Conservation (phyloP, 441 rosid species). For the Omphalea diandra region DNA sequence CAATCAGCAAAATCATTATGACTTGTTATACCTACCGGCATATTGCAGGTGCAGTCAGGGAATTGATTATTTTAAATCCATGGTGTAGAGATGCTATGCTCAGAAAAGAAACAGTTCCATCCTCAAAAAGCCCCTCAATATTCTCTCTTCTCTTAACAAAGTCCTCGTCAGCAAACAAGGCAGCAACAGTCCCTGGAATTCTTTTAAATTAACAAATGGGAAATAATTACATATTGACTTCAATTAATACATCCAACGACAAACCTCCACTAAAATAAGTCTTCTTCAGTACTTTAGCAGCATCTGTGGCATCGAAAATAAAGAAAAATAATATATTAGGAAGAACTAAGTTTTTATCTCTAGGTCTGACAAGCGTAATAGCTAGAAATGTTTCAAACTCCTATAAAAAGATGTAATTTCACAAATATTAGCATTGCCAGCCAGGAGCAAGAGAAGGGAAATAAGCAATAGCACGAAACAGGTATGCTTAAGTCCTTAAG, state of each 20-base stretch:
- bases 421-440: not conserved
- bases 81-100: slow-evolving; percentile 79
- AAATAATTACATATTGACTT: not conserved
- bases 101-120: slow-evolving; percentile 85
- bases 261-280: slow-evolving; percentile 95
- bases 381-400: not conserved
- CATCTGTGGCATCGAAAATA: slow-evolving; percentile 48
- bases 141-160: slow-evolving; percentile 88
- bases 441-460: not conserved
- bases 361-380: not conserved
- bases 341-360: not conserved
- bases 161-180: slow-evolving; percentile 89
- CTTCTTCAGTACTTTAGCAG: slow-evolving; percentile 81
- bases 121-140: slow-evolving; percentile 87
- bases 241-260: slow-evolving; percentile 27
- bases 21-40: slow-evolving; percentile 45
- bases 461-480: not conserved
- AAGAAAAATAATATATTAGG: slow-evolving; percentile 13
- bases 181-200: slow-evolving; percentile 84
- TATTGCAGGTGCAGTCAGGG: slow-evolving; percentile 64
- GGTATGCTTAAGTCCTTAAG: not conserved
- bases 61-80: slow-evolving; percentile 76
- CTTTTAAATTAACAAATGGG: slow-evolving; percentile 18
- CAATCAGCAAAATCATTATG: not conserved
- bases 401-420: not conserved